Conservation (phyloP, 345 rosid species). For the Boechera retrofracta region DNA sequence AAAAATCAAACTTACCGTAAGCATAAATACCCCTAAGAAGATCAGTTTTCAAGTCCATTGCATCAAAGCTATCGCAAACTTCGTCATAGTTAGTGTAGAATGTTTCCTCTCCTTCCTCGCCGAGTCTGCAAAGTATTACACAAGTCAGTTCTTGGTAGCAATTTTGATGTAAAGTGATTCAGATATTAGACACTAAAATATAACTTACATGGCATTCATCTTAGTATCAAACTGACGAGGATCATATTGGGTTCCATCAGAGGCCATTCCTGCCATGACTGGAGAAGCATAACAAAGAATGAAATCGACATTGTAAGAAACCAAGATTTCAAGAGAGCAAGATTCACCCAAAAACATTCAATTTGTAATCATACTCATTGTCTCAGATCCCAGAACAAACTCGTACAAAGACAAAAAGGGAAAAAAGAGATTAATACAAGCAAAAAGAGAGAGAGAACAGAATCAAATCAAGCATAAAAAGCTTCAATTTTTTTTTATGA, state of each 20-base stretch:
- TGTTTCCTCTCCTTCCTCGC: slow-evolving; percentile 58
- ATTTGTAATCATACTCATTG: slow-evolving; percentile 54
- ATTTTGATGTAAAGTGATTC: background rate
- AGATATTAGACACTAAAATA: slow-evolving; percentile 5
- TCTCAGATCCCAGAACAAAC: slow-evolving; percentile 32
- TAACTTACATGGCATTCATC: slow-evolving; percentile 82
- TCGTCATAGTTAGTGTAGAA: slow-evolving; percentile 86
- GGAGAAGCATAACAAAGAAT: slow-evolving; percentile 27
- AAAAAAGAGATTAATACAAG: background rate
- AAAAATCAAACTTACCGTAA: slow-evolving; percentile 58
- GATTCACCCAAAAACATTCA: slow-evolving; percentile 56
- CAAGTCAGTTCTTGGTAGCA: background rate
- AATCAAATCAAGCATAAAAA: background rate
- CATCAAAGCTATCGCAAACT: slow-evolving; percentile 79
- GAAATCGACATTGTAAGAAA: background rate
- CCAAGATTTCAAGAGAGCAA: slow-evolving; percentile 60
- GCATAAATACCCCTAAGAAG: slow-evolving; percentile 94
- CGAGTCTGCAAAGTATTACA: slow-evolving; percentile 49
- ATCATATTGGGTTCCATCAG: slow-evolving; percentile 81
- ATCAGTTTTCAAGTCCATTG: slow-evolving; percentile 81
- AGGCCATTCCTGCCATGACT: slow-evolving; percentile 75
- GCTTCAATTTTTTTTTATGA: background rate
- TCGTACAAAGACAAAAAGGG: background rate
- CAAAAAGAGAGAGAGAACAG: background rate
- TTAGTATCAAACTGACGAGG: slow-evolving; percentile 70